Base-by-base conservation (phyloP, 306 rosid genomes). In the Prunus salicina region DNA sequence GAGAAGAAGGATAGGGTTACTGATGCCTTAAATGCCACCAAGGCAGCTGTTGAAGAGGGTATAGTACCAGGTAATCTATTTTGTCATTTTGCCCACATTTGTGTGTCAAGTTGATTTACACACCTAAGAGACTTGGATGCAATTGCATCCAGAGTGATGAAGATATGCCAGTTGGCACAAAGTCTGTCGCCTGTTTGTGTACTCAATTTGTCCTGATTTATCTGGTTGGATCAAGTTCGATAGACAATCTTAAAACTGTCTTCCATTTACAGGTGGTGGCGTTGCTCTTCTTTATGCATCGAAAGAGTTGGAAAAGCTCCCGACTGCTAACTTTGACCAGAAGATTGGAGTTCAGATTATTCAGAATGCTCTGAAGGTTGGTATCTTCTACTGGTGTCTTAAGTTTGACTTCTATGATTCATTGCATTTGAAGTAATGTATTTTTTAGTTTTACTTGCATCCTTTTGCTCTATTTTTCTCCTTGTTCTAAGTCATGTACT, bases 1-100 rank as follows among this genome's bases (percentile, higher is more conserved):
- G 98, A 93, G 87, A 93, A 91, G 83, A 93, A 93, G 87, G 98
- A 93, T 72, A 93, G 98, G 80, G 98, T 93, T 67, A 93, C 94
- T 2, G 98, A 93, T 82, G 98, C 98, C 80, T 84, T 93, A 50
- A 93, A 93, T 85, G 98, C 97, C 71, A 93, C 98, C 50, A 93
- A 91, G 85, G 98, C 98, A 22, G 98, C 98, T 5, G 98, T 93
- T 30, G 98, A 93, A 78, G 98, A 93, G 84, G 98, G 98, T 80
- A 91, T 90, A 46, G 91, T 93, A 64, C 91, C 98, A 18, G 88
- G 98, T 91, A 74, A 69, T 50, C 22, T 72, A 38, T 34, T 62
- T 45, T 34, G 4, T 24, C 11, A 12, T 8, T 58, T 24, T 57
- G 43, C 27, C 11, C 41, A 10, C 50, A 14, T 52, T 53, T 70